Evolutionary conservation across 371 early-diverging fungal genomes (phyloP), one percentile per base, ranked within the genome.

Genomic region (Mucor circinelloides): DNA sequence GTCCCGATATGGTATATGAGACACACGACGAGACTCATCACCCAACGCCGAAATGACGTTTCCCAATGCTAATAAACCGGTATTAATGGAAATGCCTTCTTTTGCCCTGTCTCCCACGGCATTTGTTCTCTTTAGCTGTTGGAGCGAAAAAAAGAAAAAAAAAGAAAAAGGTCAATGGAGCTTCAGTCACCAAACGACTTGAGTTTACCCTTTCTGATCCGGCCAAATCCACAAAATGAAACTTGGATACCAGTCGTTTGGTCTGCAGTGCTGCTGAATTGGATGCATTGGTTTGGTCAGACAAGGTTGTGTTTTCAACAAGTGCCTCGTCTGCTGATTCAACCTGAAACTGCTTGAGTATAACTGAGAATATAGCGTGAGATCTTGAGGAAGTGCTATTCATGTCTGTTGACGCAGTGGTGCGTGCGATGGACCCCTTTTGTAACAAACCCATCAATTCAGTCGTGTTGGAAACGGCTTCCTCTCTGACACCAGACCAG

Each of bases 171-270:
- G n/a, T n/a, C n/a, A n/a, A n/a, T n/a, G n/a, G n/a, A n/a, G n/a
- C n/a, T n/a, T n/a, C n/a, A n/a, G n/a, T n/a, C n/a, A n/a, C n/a
- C n/a, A n/a, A n/a, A n/a, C n/a, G n/a, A n/a, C n/a, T n/a, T n/a
- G n/a, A 93, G 64, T 48, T 65, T 21, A 94, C 92, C 52, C 99
- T 87, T 78, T 99, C 99, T 15, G 94, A 94, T 8, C 99, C 99
- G 31, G 99, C 99, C 68, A 99, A 83, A 83, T 99, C 99, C 21
- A 99, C 99, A 87, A 99, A 99, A 73, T 97, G 95, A 69, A 97
- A 95, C 75, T 98, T 99, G 31, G 94, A 92, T 8, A 59, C 38
- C 6, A 63, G 21, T 32, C 25, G 2, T 55, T 46, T 60, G 6
- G 50, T 28, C 13, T 50, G 34, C 21, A 13, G 62, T 48, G 62